These are phyloP conservation scores for Tubosaeta sp. DNA, from an alignment of 768 basidiomycete species.

Conservation along the genomic window DNA sequence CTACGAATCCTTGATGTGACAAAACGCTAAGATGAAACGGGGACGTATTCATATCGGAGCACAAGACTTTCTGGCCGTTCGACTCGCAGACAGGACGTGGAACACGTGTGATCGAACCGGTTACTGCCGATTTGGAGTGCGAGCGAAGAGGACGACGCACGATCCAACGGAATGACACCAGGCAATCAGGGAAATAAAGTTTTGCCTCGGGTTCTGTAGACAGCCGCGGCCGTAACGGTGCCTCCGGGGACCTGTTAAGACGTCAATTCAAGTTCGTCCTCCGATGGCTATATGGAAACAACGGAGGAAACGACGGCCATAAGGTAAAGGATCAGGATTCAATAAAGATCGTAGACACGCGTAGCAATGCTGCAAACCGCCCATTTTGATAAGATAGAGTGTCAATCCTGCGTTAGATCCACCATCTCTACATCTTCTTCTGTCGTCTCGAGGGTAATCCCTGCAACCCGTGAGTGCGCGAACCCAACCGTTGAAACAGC, in stretches of 20 bases:
- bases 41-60: background rate
- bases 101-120: background rate
- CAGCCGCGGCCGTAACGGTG: too few relatives aligned
- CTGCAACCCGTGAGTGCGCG: too few relatives aligned
- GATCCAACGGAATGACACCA: too few relatives aligned
- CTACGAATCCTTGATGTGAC: background rate
- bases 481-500: background rate
- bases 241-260: too few relatives aligned
- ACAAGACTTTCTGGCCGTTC: background rate
- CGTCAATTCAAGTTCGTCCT: too few relatives aligned
- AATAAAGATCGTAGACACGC: background rate
- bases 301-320: too few relatives aligned
- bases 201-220: too few relatives aligned
- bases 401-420: background rate
- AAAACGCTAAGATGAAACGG: background rate
- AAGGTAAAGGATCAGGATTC: background rate
- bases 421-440: conserved; percentile 7
- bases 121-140: background rate
- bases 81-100: background rate
- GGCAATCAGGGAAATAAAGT: too few relatives aligned
- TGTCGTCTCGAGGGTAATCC: background rate
- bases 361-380: background rate
- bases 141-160: too few relatives aligned
- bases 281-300: too few relatives aligned
- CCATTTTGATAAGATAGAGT: background rate